These are phyloP conservation scores for Daedaleopsis sinensis DNA, from an alignment of 768 basidiomycete genomes.

Conservation along the genomic window DNA sequence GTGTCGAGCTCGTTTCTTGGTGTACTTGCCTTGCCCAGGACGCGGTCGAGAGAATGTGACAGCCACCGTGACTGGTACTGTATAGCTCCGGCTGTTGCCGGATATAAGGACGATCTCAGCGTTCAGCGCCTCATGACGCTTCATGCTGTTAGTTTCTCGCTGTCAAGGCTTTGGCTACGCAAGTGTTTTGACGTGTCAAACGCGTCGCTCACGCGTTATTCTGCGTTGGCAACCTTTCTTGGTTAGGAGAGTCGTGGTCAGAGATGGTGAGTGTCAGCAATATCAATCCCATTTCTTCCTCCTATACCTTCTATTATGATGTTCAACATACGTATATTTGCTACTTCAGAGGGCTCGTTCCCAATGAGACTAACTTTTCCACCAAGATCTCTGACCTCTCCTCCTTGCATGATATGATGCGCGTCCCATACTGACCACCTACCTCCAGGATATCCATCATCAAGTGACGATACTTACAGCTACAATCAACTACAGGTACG, in stretches of 20 bases:
- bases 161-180: background rate
- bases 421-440: background rate
- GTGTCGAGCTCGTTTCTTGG: constrained; percentile 30
- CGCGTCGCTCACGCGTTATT: background rate
- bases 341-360: constrained; percentile 80
- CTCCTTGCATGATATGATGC: constrained; percentile 9
- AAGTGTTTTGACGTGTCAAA: background rate
- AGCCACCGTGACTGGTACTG: constrained; percentile 69
- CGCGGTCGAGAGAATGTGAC: constrained; percentile 40
- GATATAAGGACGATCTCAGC: constrained; percentile 13
- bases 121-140: constrained; percentile 41
- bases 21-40: constrained; percentile 19
- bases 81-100: constrained; percentile 47
- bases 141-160: too few relatives aligned
- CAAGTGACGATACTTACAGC: too few relatives aligned
- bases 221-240: background rate
- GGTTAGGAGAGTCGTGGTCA: constrained; percentile 3
- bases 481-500: too few relatives aligned
- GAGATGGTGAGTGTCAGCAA: background rate
- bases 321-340: constrained; percentile 66
- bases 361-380: constrained; percentile 79
- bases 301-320: constrained; percentile 31
- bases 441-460: background rate
- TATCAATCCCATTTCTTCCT: background rate
- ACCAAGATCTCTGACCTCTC: constrained; percentile 78